Percentiles rank a stretch among this genome's conserved stretches.
These are phyloP conservation scores for Epichloe elymi DNA, from an alignment of 2,329 filamentous ascomycete genomes.

Conservation along the genomic window DNA sequence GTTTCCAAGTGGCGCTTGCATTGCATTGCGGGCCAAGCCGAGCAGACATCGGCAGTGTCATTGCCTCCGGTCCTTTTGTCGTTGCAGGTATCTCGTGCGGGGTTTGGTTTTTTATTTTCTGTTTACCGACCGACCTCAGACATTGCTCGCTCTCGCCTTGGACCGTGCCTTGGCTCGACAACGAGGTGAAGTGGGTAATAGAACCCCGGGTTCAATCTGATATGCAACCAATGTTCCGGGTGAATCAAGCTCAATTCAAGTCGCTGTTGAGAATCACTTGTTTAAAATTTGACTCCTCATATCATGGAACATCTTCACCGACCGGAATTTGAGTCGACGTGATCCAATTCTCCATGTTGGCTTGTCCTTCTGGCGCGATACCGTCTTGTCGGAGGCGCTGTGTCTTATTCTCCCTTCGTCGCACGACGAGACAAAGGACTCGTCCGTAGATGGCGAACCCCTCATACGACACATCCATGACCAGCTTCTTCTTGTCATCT, in stretches of 20 bases:
- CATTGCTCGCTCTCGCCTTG: background rate
- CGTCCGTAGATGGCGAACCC: constrained; percentile 93
- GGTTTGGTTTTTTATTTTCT: background rate
- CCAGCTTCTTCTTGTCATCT: constrained; percentile 84
- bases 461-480: constrained; percentile 77
- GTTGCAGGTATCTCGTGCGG: background rate
- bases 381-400: constrained; percentile 18
- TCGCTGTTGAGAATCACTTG: too few relatives aligned
- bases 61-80: too few relatives aligned
- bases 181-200: background rate
- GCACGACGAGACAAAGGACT: constrained; percentile 80
- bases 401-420: constrained; percentile 49
- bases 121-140: background rate
- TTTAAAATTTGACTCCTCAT: too few relatives aligned
- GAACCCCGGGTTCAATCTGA: background rate
- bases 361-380: constrained; percentile 39
- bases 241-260: too few relatives aligned
- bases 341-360: constrained; percentile 77
- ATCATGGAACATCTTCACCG: constrained; percentile 21
- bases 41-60: too few relatives aligned
- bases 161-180: background rate
- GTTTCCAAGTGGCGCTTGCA: too few relatives aligned
- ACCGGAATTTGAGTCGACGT: constrained; percentile 56
- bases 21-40: too few relatives aligned
- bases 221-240: background rate